A percentile compares a stretch with the other conserved stretches of the same genome.
Conservation (phyloP, 2,329 filamentous ascomycete species). For the Pseudocercospora fuligena region DNA sequence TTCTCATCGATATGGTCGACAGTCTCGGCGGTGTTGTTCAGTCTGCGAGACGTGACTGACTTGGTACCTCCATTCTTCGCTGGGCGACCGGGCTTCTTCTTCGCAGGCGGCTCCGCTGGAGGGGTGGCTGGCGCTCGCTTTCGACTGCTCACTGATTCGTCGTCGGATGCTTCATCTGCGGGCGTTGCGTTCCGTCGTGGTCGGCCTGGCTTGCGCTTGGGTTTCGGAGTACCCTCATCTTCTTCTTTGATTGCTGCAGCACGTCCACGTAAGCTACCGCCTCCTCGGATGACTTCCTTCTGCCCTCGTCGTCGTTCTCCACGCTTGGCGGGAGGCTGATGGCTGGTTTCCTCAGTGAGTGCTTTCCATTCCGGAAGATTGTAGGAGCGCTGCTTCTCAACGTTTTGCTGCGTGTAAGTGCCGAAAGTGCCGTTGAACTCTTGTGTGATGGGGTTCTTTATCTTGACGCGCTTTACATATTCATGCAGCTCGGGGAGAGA, state of each 20-base stretch:
- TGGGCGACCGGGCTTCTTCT: slow-evolving; percentile 51
- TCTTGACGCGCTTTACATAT: slow-evolving; percentile 85
- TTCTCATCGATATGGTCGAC: slow-evolving; percentile 84
- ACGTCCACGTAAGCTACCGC: slow-evolving; percentile 37
- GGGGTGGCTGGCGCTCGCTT: slow-evolving; percentile 39
- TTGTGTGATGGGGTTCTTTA: slow-evolving; percentile 97
- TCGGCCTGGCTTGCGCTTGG: slow-evolving; percentile 57
- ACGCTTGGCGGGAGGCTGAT: slow-evolving; percentile 89
- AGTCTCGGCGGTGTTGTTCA: slow-evolving; percentile 80
- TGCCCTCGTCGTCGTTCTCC: slow-evolving; percentile 74
- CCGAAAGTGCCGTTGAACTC: slow-evolving; percentile 96
- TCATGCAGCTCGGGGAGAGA: slow-evolving; percentile 79
- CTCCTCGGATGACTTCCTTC: slow-evolving; percentile 50
- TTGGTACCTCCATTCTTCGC: slow-evolving; percentile 65
- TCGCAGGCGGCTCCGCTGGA: slow-evolving; percentile 57
- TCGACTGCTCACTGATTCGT: slow-evolving; percentile 31
- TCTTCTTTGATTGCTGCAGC: slow-evolving; percentile 33
- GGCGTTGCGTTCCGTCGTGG: slow-evolving; percentile 47
- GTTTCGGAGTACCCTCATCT: slow-evolving; percentile 37
- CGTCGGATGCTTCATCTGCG: slow-evolving; percentile 38
- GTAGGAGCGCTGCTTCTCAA: slow-evolving; percentile 93
- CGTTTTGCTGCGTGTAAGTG: slow-evolving; percentile 95
- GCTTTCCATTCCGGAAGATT: slow-evolving; percentile 96
- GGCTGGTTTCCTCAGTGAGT: slow-evolving; percentile 90
- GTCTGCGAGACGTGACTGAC: slow-evolving; percentile 83